These are phyloP conservation scores for Chlorophyllum brunneum DNA, from an alignment of 768 basidiomycete species.

Conservation along the genomic window DNA sequence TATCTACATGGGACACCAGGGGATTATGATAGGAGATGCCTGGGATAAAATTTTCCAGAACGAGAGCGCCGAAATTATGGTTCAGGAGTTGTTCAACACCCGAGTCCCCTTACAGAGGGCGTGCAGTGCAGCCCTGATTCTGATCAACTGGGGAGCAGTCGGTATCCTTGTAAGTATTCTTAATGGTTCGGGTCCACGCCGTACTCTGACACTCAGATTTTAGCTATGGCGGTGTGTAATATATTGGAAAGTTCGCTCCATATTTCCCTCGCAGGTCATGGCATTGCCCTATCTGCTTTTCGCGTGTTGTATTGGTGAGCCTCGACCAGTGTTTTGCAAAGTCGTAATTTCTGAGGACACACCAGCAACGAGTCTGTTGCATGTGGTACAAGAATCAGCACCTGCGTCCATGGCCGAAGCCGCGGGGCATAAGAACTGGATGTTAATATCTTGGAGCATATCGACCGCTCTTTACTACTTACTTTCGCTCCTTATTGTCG, in stretches of 20 bases:
- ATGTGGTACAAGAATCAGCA: background rate
- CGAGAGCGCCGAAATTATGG: background rate
- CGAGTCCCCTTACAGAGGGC: background rate
- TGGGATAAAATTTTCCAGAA: background rate
- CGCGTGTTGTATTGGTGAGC: constrained; percentile 1
- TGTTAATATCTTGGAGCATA: constrained; percentile 8
- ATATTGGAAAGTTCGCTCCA: constrained; percentile 5
- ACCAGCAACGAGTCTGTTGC: constrained; percentile 1
- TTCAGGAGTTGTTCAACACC: background rate
- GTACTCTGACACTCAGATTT: background rate
- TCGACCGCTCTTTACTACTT: constrained; percentile 6
- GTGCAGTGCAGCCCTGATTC: background rate
- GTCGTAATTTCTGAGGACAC: background rate
- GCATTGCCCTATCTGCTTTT: constrained; percentile 3
- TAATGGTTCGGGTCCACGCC: background rate
- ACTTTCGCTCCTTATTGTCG: background rate
- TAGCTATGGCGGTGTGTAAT: constrained; percentile 11
- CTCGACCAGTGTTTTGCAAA: background rate
- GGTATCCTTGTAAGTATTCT: constrained; percentile 2
- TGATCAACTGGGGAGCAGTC: constrained; percentile 8
- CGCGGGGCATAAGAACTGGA: background rate
- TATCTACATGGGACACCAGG: constrained; percentile 4
- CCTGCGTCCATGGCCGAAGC: background rate
- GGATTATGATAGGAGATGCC: background rate
- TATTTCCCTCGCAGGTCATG: constrained; percentile 8